A percentile compares a stretch with the other conserved stretches of the same genome.
phyloP scores from a whole-genome alignment of 352 stramenopile genomes.

The Thraustotheca clavata region DNA sequence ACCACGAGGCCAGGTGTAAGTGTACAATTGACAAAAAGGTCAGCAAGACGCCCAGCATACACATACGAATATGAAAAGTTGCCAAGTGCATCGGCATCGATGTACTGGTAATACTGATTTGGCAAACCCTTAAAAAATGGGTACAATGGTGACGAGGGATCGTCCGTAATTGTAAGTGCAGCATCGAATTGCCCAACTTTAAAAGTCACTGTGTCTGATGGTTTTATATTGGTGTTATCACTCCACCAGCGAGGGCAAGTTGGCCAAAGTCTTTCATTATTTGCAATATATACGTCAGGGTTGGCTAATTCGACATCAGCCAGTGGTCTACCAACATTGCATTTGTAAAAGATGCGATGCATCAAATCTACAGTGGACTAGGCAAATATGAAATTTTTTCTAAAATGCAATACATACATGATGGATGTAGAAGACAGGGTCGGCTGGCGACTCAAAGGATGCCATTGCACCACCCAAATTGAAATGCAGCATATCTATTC shows the following conservation, averaged over 20 bases:
- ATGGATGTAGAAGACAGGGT: slow-evolving; percentile 19
- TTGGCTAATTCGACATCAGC: not conserved
- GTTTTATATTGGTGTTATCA: too few relatives aligned
- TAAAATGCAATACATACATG: slow-evolving; percentile 17
- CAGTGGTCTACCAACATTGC: not conserved
- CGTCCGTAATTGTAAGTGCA: too few relatives aligned
- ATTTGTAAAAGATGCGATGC: slow-evolving; percentile 11
- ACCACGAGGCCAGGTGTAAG: too few relatives aligned
- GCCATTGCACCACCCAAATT: slow-evolving; percentile 11
- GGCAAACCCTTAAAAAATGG: slow-evolving; percentile 22
- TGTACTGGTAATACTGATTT: slow-evolving; percentile 30
- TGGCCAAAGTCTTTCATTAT: too few relatives aligned
- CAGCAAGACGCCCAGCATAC: too few relatives aligned
- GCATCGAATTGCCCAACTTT: too few relatives aligned
- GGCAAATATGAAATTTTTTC: slow-evolving; percentile 10
- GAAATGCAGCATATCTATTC: too few relatives aligned
- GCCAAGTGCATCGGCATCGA: slow-evolving; percentile 39
- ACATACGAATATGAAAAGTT: slow-evolving; percentile 48
- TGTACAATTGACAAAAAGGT: too few relatives aligned
- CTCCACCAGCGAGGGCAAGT: too few relatives aligned
- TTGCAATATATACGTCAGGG: not conserved
- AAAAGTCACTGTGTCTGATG: too few relatives aligned
- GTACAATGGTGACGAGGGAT: not conserved
- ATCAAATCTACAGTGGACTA: not conserved
- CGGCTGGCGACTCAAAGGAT: slow-evolving; percentile 5